phyloP scores from a whole-genome alignment of 1,284 basidiomycete species.

The Puccinia sorghi region DNA sequence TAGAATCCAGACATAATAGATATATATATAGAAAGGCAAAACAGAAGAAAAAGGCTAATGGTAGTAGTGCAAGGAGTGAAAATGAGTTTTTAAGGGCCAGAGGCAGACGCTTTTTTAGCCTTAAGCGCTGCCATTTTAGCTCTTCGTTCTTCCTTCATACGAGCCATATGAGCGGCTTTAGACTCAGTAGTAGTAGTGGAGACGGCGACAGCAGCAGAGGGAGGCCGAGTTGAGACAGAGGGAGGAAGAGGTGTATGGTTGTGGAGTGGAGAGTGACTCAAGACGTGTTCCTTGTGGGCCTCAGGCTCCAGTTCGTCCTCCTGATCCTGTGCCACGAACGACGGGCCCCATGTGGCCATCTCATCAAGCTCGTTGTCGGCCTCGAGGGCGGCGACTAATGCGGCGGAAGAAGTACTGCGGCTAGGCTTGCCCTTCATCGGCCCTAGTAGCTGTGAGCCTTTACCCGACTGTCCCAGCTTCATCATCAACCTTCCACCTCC shows the following conservation, averaged over 20 bases:
- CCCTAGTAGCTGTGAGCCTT: not conserved
- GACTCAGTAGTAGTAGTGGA: slow-evolving; percentile 31
- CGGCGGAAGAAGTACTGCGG: slow-evolving; percentile 1
- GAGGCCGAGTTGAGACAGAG: not conserved
- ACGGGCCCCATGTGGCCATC: slow-evolving; percentile 28
- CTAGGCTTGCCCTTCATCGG: not conserved
- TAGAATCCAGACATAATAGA: no score
- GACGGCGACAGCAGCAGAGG: no score
- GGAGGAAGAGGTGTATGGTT: not conserved
- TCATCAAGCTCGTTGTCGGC: slow-evolving; percentile 41
- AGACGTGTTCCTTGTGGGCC: not conserved
- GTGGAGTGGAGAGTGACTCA: not conserved
- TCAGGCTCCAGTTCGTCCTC: no score
- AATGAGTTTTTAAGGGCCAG: slow-evolving; percentile 2
- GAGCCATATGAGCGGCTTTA: slow-evolving; percentile 50
- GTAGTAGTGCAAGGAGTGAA: not conserved
- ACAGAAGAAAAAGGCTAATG: not conserved
- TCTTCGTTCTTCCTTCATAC: slow-evolving; percentile 49
- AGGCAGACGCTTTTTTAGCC: slow-evolving; percentile 34
- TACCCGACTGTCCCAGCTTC: slow-evolving; percentile 17
- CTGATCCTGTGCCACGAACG: no score
- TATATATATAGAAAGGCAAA: not conserved
- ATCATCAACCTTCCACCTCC: slow-evolving; percentile 18
- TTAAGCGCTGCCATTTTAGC: slow-evolving; percentile 50
- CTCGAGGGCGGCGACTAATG: slow-evolving; percentile 43